Conservation (phyloP, 805 yeast species). For the Suhomyces faveliae region DNA sequence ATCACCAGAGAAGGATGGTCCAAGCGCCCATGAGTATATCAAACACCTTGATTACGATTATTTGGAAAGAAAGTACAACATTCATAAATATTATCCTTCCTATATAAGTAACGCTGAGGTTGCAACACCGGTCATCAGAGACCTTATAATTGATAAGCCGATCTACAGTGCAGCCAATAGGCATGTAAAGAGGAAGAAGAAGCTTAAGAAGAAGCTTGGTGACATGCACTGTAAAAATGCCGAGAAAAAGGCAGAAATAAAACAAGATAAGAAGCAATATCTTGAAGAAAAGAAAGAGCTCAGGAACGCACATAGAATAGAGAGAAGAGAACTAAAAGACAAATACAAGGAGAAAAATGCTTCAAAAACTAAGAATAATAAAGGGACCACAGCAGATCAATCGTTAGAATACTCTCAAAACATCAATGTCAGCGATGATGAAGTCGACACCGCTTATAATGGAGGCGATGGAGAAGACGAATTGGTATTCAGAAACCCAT, state of each 20-base stretch:
- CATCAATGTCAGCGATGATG: neutral
- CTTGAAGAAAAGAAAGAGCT: constrained; percentile 10
- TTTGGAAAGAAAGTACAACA: constrained; percentile 31
- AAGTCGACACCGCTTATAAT: neutral
- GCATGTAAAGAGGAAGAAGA: constrained; percentile 23
- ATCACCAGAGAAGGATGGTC: neutral
- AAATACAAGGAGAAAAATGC: constrained; percentile 2
- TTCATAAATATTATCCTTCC: constrained; percentile 39
- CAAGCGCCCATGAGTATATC: constrained; percentile 18
- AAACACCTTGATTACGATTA: constrained; percentile 33
- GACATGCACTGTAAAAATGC: constrained; percentile 1
- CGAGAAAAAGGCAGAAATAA: constrained; percentile 5
- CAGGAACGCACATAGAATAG: constrained; percentile 5
- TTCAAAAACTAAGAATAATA: neutral
- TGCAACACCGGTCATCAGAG: constrained; percentile 36
- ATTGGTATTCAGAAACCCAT: constrained; percentile 17
- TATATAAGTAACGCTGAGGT: constrained; percentile 37
- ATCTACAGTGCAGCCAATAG: constrained; percentile 40
- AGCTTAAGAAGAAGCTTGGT: constrained; percentile 6
- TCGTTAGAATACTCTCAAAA: neutral
- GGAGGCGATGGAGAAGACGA: neutral
- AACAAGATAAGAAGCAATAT: constrained; percentile 7
- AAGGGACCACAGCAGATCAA: neutral
- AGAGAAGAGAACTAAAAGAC: constrained; percentile 6
- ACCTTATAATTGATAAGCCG: constrained; percentile 36